These are phyloP conservation scores for Theileria sp. DNA, from an alignment of 169 alveolate genomes.

Conservation along the genomic window DNA sequence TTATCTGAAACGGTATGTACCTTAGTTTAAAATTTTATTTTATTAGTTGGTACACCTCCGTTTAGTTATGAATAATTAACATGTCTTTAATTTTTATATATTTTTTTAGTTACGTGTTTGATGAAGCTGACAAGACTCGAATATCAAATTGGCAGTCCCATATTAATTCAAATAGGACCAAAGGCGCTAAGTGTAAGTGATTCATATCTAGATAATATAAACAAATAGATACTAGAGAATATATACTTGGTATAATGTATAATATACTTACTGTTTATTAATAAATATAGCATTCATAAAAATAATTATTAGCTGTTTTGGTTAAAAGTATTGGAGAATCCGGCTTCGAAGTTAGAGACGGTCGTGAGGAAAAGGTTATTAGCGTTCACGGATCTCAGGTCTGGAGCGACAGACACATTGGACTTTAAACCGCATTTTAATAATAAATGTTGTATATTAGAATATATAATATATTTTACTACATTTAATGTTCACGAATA, in stretches of 20 bases:
- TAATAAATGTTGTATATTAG: too few species aligned
- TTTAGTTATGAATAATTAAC: not conserved
- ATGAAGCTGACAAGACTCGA: conserved; percentile 49
- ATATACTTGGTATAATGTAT: too few species aligned
- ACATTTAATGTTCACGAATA: not conserved
- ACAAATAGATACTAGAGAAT: not conserved
- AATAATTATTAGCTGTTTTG: not conserved
- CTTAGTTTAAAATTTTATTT: not conserved
- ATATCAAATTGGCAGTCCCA: conserved; percentile 54
- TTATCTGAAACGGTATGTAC: conserved; percentile 61
- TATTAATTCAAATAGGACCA: conserved; percentile 49
- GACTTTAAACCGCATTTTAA: not conserved
- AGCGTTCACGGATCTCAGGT: conserved; percentile 77
- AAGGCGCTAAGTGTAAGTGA: conserved; percentile 29
- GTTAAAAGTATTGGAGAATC: conserved; percentile 53
- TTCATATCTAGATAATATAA: not conserved
- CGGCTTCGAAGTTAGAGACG: conserved; percentile 61
- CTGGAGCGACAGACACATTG: conserved; percentile 73
- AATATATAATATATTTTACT: not conserved
- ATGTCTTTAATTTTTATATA: not conserved
- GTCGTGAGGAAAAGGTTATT: conserved; percentile 72
- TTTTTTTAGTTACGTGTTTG: conserved; percentile 29
- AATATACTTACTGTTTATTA: not conserved
- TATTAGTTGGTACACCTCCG: not conserved
- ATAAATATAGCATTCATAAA: not conserved